A percentile compares a stretch with the other conserved stretches of the same genome.
Evolutionary conservation across 768 basidiomycete genomes (phyloP).

Genomic region (Serpula lacrymans): DNA sequence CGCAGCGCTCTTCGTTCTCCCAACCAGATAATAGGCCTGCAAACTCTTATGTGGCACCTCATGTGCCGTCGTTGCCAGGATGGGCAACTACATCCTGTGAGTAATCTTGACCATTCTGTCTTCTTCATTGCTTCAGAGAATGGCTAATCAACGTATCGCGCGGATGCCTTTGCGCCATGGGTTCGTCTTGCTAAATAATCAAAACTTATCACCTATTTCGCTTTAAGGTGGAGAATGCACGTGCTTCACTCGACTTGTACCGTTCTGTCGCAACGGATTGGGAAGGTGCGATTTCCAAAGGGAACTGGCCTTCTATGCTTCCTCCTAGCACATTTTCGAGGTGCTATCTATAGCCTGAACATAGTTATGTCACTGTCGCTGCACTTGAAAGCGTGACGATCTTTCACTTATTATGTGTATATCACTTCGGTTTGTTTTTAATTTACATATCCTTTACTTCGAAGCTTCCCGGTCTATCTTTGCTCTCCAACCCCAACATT

Average conservation of each 20-base stretch:
- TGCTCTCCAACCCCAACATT: too few relatives aligned
- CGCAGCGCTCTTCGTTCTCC: conserved; percentile 64
- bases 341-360: conserved; percentile 61
- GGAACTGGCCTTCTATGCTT: conserved; percentile 72
- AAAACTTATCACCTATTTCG: not conserved
- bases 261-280: conserved; percentile 59
- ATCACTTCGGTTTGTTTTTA: too few relatives aligned
- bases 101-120: conserved; percentile 22
- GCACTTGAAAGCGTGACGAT: too few relatives aligned
- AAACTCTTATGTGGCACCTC: conserved; percentile 78
- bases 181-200: conserved; percentile 11
- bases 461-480: too few relatives aligned
- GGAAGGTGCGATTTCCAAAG: conserved; percentile 56
- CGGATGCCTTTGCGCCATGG: too few relatives aligned
- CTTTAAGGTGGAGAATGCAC: conserved; percentile 71
- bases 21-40: conserved; percentile 68
- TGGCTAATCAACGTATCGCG: too few relatives aligned
- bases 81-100: conserved; percentile 66
- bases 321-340: conserved; percentile 80
- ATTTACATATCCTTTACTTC: too few relatives aligned
- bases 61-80: conserved; percentile 79
- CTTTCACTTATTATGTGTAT: too few relatives aligned
- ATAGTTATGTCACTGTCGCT: too few relatives aligned
- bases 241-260: conserved; percentile 51
- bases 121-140: not conserved